A percentile compares a stretch with the other conserved stretches of the same genome.
Evolutionary conservation across 139 green algal genomes (phyloP).

Genomic region (Tetraselmis chui): DNA sequence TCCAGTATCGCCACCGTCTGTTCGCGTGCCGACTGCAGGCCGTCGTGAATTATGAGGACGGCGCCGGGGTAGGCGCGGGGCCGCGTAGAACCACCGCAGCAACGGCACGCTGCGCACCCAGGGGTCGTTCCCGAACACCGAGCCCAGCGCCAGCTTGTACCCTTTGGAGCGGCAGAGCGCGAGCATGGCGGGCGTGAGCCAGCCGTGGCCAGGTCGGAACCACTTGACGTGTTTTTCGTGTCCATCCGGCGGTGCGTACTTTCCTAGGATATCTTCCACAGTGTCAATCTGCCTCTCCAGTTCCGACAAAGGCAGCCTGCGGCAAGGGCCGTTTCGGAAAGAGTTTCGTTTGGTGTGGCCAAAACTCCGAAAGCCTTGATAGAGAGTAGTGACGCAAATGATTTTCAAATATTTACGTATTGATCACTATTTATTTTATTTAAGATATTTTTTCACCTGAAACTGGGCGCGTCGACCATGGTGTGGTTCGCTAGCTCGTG

Average conservation of each 20-base stretch:
- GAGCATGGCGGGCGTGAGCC: background rate
- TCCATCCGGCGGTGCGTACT: background rate
- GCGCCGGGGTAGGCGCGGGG: background rate
- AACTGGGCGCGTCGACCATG: background rate
- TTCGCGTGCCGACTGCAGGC: background rate
- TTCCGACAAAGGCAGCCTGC: background rate
- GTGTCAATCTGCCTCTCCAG: background rate
- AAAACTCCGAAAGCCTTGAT: no score
- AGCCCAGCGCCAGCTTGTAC: background rate
- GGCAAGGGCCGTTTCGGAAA: no score
- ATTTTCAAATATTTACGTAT: no score
- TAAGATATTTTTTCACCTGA: no score
- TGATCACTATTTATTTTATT: no score
- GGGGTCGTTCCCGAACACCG: background rate
- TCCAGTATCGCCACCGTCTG: background rate
- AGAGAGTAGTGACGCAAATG: no score
- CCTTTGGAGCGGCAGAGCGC: background rate
- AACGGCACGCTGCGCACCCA: background rate
- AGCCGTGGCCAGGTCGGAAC: background rate
- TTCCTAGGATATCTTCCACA: background rate
- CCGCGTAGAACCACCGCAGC: background rate
- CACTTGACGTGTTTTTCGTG: background rate
- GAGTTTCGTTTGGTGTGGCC: no score
- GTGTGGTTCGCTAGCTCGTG: background rate
- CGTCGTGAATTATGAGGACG: background rate